A percentile compares a stretch with the other conserved stretches of the same genome.
Evolutionary conservation across 2,329 filamentous ascomycete species (phyloP).

Genomic region (Didymellaceae sp.): DNA sequence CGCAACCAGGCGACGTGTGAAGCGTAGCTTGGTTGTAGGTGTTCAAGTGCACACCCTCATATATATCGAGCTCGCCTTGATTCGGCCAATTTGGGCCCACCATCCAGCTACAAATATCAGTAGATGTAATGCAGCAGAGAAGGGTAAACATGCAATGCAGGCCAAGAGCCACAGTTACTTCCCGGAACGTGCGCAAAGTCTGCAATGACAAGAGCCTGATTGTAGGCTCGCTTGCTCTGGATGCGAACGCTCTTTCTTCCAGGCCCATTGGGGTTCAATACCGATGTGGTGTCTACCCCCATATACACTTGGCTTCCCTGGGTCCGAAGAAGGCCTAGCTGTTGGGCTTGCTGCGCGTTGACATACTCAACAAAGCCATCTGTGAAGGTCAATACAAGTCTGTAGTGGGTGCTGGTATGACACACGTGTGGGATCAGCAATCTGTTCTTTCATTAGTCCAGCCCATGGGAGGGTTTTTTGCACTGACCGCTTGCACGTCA

Average conservation of each 20-base stretch:
- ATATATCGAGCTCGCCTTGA: constrained; percentile 45
- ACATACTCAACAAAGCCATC: constrained; percentile 51
- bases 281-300: constrained; percentile 44
- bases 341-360: constrained; percentile 39
- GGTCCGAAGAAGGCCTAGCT: constrained; percentile 40
- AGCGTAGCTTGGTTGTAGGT: constrained; percentile 48
- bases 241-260: constrained; percentile 48
- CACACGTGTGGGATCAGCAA: constrained; percentile 46
- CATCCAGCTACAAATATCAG: constrained; percentile 43
- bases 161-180: constrained; percentile 48
- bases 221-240: constrained; percentile 47
- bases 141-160: constrained; percentile 41
- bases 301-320: constrained; percentile 48
- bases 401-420: background rate
- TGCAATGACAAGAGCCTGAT: constrained; percentile 47
- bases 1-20: constrained; percentile 46
- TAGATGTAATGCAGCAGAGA: background rate
- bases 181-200: constrained; percentile 51
- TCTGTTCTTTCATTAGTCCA: constrained; percentile 28
- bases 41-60: constrained; percentile 49
- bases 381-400: constrained; percentile 11
- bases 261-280: constrained; percentile 40
- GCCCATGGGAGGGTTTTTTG: background rate
- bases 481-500: constrained; percentile 38
- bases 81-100: constrained; percentile 50